Evolutionary conservation across 2,329 filamentous ascomycete species (phyloP).

Genomic region (Alternaria ventricosa): DNA sequence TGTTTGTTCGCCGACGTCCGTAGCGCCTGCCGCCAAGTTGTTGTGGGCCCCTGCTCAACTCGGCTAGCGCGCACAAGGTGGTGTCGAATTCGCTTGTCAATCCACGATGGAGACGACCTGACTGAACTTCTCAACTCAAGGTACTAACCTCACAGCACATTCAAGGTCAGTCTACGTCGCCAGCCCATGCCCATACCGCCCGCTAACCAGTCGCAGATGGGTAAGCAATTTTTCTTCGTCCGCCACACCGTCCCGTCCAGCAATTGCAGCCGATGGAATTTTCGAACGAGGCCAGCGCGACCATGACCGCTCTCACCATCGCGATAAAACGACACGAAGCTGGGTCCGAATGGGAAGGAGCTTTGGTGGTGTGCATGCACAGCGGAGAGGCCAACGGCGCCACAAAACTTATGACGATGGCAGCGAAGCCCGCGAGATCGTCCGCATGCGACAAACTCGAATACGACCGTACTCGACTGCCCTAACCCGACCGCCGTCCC

Average conservation of each 20-base stretch:
- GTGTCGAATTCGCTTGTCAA: constrained; percentile 22
- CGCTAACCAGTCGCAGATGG: constrained; percentile 61
- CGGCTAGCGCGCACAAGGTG: constrained; percentile 34
- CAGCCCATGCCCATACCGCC: constrained; percentile 1
- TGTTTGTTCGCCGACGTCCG: constrained; percentile 27
- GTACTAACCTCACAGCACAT: constrained; percentile 57
- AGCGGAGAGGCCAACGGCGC: background rate
- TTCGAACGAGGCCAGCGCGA: constrained; percentile 25
- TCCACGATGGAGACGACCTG: constrained; percentile 24
- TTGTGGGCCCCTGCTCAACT: constrained; percentile 13
- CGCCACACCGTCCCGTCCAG: constrained; percentile 28
- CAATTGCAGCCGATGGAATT: constrained; percentile 43
- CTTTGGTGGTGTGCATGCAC: background rate
- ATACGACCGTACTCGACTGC: background rate
- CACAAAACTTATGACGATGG: background rate
- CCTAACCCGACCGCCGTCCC: background rate
- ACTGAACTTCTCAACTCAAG: constrained; percentile 42
- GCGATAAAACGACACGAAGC: constrained; percentile 2
- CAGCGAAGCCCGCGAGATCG: background rate
- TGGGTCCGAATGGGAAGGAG: background rate
- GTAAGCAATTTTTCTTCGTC: constrained; percentile 58
- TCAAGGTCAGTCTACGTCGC: constrained; percentile 56
- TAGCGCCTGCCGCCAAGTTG: constrained; percentile 18
- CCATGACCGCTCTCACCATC: constrained; percentile 6
- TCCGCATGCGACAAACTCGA: constrained; percentile 1